Evolutionary conservation across 2,329 filamentous ascomycete genomes (phyloP).

Genomic region (Cladosporium phlei): DNA sequence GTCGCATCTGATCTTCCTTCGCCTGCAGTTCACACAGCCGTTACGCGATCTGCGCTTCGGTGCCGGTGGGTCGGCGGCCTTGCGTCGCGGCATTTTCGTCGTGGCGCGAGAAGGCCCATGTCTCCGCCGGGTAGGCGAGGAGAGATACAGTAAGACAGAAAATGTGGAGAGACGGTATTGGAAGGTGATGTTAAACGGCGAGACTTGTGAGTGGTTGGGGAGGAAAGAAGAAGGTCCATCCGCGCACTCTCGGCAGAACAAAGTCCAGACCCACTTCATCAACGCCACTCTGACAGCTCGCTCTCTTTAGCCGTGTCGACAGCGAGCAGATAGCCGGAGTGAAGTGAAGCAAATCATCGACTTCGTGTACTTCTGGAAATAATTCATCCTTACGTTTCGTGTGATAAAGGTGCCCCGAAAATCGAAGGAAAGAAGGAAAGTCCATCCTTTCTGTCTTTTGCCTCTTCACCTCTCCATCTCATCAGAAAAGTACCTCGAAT

Average conservation of each 20-base stretch:
- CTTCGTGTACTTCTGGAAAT: no score
- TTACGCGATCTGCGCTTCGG: constrained; percentile 31
- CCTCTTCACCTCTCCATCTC: no score
- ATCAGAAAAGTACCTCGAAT: no score
- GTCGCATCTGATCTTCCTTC: constrained; percentile 40
- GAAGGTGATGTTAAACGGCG: not conserved
- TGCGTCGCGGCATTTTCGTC: constrained; percentile 16
- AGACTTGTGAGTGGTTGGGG: constrained; percentile 10
- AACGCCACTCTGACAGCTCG: not conserved
- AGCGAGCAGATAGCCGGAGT: not conserved
- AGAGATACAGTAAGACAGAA: not conserved
- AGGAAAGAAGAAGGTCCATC: constrained; percentile 6
- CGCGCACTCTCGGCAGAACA: not conserved
- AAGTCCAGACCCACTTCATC: constrained; percentile 8
- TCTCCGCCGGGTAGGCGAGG: constrained; percentile 1
- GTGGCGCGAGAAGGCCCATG: constrained; percentile 3
- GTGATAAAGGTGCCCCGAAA: no score
- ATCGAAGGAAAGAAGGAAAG: no score
- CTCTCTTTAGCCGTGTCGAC: constrained; percentile 1
- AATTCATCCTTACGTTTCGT: no score
- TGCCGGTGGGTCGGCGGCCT: constrained; percentile 18
- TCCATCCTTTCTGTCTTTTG: no score
- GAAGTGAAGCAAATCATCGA: no score
- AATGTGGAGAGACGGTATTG: not conserved
- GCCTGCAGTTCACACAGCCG: constrained; percentile 39